Evolutionary conservation across 2,329 filamentous ascomycete genomes (phyloP), one percentile per base, ranked within the genome.

Genomic region (Neurospora sp.): DNA sequence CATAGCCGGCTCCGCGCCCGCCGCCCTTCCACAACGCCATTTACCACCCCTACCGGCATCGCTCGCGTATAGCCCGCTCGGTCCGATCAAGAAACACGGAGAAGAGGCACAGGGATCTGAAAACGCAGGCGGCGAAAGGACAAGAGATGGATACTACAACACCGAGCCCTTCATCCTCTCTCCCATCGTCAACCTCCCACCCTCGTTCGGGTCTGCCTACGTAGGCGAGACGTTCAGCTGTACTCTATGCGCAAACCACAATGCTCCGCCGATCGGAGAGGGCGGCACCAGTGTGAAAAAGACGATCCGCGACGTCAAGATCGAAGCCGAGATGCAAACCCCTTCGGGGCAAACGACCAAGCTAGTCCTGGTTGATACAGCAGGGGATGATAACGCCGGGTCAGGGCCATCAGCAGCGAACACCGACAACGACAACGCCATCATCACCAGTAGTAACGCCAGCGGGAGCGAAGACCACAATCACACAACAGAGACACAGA

Each of bases 171-270:
- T 88, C 78, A 79, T 89, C 71, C 83, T 90, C 72, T 86, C 85
- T 40, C 88, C 88, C 1, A 84, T 89, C 68, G 86, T 98, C 76
- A 96, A 92, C 66, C 89, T 98, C 1, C 95, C 96, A 10, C 90
- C 93, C 17, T 91, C 93, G 0, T 98, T 99, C 79, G 95, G 94
- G 65, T 95, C 92, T 12, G 94, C 95, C 8, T 97, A 97, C 79
- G 95, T 98, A 23, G 96, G 96, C 75, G 94, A 98, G 82, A 93
- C 91, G 0, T 98, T 99, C 81, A 90, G 91, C 73, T 99, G 96
- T 81, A 97, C 95, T 1, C 85, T 98, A 28, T 97, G 94, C 81
- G 94, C 92, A n/a, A 97, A 97, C 83, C 95, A 97, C 78, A 95
- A 98, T 81, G 71, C 82, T 81, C 66, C 76, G 10, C 77, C 75